Base-by-base conservation (phyloP, 176 grass and related monocot species). In the Stipa capillata region DNA sequence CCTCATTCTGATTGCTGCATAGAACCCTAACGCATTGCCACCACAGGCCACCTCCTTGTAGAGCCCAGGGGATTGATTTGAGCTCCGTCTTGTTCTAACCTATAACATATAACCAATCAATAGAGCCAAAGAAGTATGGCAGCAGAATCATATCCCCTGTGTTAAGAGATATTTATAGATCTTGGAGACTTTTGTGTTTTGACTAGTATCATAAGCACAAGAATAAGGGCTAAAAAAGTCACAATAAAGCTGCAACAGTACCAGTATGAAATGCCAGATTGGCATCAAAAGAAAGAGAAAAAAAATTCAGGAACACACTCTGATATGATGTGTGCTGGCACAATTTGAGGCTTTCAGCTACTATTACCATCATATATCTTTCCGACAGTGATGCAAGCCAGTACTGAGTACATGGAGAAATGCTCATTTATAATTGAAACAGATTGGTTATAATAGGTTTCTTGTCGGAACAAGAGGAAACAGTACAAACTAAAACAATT, bases 1-100 rank as follows among this genome's bases (percentile, higher is more conserved):
- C 85, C 96, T 92, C 92, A 95, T 85, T 81, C 96, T 91, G 51
- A 98, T 57, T n/a, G 96, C 92, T 20, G 92, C 78, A 91, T 98
- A 98, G 63, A 98, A 98, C 43, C 83, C 87, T 81, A 98, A 77
- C 8, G 96, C 83, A 23, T 87, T 98, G 81, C 92, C 96, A 51
- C 92, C 92, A 42, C 96, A 98, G 53, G 92, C 71, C 3, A 94
- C 69, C 74, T 98, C 95, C 76, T 83, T 88, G 60, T 69, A 85
- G 64, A 82, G 53, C 42, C 61, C 76, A 77, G 87, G 42, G 32
- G 12, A 73, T 61, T 82, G 45, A 33, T 44, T 67, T 65, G 47
- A 64, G 52, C 81, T 82, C 69, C 56, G 43, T 63, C 85, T 94
- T 83, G n/a, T 65, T 83, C 96, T 94, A 57, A 94, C 78, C 92